Evolutionary conservation across 1,284 basidiomycete genomes (phyloP), one percentile per base, ranked within the genome.

Genomic region (Papiliotrema laurentii): DNA sequence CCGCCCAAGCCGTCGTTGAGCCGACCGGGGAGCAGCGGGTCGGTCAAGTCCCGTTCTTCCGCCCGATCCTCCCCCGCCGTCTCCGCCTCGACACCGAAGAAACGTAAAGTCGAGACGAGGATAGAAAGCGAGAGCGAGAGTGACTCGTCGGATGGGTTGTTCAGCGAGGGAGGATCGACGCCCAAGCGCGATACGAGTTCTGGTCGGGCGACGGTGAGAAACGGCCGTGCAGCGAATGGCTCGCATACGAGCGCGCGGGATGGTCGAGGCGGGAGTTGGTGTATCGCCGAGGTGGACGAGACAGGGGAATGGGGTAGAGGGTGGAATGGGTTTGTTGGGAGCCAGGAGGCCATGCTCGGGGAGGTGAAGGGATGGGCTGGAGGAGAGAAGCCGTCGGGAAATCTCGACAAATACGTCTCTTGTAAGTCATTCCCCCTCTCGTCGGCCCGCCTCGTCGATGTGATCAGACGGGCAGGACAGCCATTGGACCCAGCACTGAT

Each of bases 301-400:
- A 53, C 64, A 22, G 64, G 66, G 18, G 68, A 70, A 54, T 70
- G 53, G 51, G 61, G 57, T 2, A 53, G 68, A 34, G 68, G 63
- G 19, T 71, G 63, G 60, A 59, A 53, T 0, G 69, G 68, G 3
- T 71, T 69, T 43, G 63, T 69, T 2, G 42, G 53, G 0, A 64
- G 54, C 24, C 62, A 68, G 30, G 65, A 68, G 48, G 64, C 61
- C 5, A 45, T 69, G 10, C 45, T 54, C 16, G 63, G 64, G 16
- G 27, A 49, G 6, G 50, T 61, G 3, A 35, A 38, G 2, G 66
- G 66, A 6, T 68, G 61, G 63, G 58, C 0, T 56, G 59, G 13
- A 58, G 64, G 36, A 45, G 51, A 46, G 31, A 51, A 49, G 51
- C 45, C 24, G 43, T 52, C 45, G 42, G 41, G 24, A 41, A 53